These are phyloP conservation scores for Candida pini DNA, from an alignment of 805 yeast species.

Conservation along the genomic window DNA sequence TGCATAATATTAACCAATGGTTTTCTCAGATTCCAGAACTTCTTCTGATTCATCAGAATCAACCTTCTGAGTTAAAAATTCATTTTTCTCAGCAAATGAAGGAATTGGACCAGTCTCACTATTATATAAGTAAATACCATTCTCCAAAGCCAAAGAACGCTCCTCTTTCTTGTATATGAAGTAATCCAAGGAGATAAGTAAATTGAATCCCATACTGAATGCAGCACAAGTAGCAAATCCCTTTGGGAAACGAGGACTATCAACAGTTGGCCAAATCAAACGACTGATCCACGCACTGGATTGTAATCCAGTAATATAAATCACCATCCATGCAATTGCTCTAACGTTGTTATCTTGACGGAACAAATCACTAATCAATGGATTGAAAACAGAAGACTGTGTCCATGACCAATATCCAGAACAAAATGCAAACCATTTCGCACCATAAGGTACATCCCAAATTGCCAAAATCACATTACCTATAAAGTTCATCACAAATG, in stretches of 20 bases:
- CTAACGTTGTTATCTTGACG: slow-evolving; percentile 51
- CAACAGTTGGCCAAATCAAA: slow-evolving; percentile 42
- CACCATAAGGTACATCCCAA: slow-evolving; percentile 52
- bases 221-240: slow-evolving; percentile 47
- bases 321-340: slow-evolving; percentile 51
- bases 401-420: slow-evolving; percentile 59
- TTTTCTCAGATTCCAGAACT: neutral
- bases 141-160: slow-evolving; percentile 36
- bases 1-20: no score
- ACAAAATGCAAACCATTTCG: slow-evolving; percentile 63
- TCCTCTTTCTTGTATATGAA: slow-evolving; percentile 49
- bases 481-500: slow-evolving; percentile 48
- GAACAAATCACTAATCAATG: slow-evolving; percentile 52
- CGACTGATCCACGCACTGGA: slow-evolving; percentile 31
- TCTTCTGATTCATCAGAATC: neutral
- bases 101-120: slow-evolving; percentile 16
- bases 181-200: slow-evolving; percentile 15
- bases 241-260: slow-evolving; percentile 49
- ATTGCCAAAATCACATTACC: slow-evolving; percentile 52
- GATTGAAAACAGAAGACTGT: slow-evolving; percentile 55
- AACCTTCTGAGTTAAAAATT: neutral
- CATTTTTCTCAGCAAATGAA: neutral
- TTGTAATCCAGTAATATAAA: slow-evolving; percentile 44
- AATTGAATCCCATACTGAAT: slow-evolving; percentile 28
- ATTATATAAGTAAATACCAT: slow-evolving; percentile 46